These are phyloP conservation scores for Orychophragmus violaceus DNA, from an alignment of 345 rosid genomes.

Conservation along the genomic window DNA sequence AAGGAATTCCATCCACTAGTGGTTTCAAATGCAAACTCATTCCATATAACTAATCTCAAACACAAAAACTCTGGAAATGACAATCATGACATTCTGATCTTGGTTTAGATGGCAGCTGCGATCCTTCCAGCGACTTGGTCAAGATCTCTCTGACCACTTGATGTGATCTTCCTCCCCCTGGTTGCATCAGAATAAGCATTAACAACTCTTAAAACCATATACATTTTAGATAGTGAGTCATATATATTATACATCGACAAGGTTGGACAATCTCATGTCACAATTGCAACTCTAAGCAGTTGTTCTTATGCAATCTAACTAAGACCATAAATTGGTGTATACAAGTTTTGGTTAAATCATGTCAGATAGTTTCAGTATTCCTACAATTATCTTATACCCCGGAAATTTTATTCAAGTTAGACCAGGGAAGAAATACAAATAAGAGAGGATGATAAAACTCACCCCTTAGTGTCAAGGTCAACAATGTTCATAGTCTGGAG, in stretches of 20 bases:
- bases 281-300: background rate
- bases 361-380: background rate
- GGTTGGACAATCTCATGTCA: background rate
- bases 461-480: conserved; percentile 36
- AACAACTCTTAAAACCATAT: background rate
- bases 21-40: conserved; percentile 16
- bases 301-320: background rate
- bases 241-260: background rate
- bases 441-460: conserved; percentile 3
- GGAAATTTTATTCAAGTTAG: background rate
- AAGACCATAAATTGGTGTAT: background rate
- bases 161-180: conserved; percentile 85
- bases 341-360: background rate
- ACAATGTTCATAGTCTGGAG: conserved; percentile 38
- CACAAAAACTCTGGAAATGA: conserved; percentile 9
- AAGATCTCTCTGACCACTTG: conserved; percentile 82
- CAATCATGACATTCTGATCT: background rate
- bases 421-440: background rate
- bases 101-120: conserved; percentile 33
- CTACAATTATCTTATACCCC: background rate
- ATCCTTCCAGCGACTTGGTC: conserved; percentile 90
- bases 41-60: conserved; percentile 9
- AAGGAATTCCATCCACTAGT: background rate
- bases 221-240: background rate
- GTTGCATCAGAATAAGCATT: background rate